Percentiles rank a stretch among this genome's conserved stretches.
Conservation (phyloP, 495 filamentous ascomycete genomes). For the Amniculicola lignicola region DNA sequence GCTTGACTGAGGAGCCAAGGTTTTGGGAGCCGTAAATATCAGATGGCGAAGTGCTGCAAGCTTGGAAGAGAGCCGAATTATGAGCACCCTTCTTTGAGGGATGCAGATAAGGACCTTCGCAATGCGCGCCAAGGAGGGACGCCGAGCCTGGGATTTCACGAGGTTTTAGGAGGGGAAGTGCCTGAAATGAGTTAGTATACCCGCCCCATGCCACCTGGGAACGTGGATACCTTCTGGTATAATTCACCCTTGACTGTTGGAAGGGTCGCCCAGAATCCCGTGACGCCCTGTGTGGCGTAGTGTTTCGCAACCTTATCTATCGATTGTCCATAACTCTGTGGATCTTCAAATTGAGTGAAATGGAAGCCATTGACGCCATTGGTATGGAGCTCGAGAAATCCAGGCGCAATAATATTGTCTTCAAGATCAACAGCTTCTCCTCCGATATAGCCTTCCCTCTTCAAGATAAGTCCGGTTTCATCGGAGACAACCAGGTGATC, state of each 20-base stretch:
- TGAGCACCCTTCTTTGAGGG: slow-evolving; percentile 44
- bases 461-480: slow-evolving; percentile 40
- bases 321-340: slow-evolving; percentile 35
- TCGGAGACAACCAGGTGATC: slow-evolving; percentile 40
- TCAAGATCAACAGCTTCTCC: slow-evolving; percentile 44
- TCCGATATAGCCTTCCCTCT: slow-evolving; percentile 44
- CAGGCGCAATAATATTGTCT: slow-evolving; percentile 42
- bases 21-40: slow-evolving; percentile 37
- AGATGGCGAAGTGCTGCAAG: slow-evolving; percentile 27
- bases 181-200: slow-evolving; percentile 32
- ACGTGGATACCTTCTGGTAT: slow-evolving; percentile 44
- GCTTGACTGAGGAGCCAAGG: slow-evolving; percentile 35
- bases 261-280: slow-evolving; percentile 44
- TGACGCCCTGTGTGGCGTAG: slow-evolving; percentile 43
- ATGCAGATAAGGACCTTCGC: slow-evolving; percentile 45
- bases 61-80: slow-evolving; percentile 40
- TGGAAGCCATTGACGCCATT: slow-evolving; percentile 45
- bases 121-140: slow-evolving; percentile 43
- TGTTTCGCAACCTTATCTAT: slow-evolving; percentile 38
- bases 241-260: slow-evolving; percentile 41
- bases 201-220: too few species aligned
- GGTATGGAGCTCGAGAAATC: slow-evolving; percentile 45
- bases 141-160: slow-evolving; percentile 35
- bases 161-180: slow-evolving; percentile 40
- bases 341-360: slow-evolving; percentile 43